phyloP scores from a whole-genome alignment of 1,284 basidiomycete genomes.

The Anthracocystis walkeri region DNA sequence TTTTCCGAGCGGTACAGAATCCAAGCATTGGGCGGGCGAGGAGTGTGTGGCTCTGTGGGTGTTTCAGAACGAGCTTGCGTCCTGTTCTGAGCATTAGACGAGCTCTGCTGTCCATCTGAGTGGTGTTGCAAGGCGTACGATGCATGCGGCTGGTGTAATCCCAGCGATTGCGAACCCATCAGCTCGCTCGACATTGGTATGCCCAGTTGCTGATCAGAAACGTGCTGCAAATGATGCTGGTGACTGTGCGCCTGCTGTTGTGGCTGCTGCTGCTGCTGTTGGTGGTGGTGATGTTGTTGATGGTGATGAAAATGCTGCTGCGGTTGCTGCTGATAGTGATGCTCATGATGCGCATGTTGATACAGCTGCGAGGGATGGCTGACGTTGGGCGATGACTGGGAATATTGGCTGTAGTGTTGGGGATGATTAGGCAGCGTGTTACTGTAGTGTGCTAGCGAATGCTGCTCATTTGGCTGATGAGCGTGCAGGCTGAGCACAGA shows the following conservation, averaged over 20 bases:
- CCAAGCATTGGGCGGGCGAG: slow-evolving; percentile 88
- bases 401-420: slow-evolving; percentile 13
- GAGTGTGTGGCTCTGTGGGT: slow-evolving; percentile 71
- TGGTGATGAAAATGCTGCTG: background rate
- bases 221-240: slow-evolving; percentile 15
- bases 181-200: slow-evolving; percentile 25
- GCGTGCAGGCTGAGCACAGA: slow-evolving; percentile 16
- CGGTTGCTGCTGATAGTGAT: slow-evolving; percentile 7
- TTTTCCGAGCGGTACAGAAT: slow-evolving; percentile 86
- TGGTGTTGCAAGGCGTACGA: slow-evolving; percentile 21
- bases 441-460: background rate
- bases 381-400: slow-evolving; percentile 7
- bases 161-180: slow-evolving; percentile 6
- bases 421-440: slow-evolving; percentile 11
- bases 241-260: slow-evolving; percentile 11
- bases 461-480: slow-evolving; percentile 8
- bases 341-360: background rate
- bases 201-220: slow-evolving; percentile 12
- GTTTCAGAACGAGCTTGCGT: background rate
- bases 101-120: slow-evolving; percentile 3
- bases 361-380: slow-evolving; percentile 14
- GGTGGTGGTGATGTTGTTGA: slow-evolving; percentile 10
- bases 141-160: slow-evolving; percentile 5
- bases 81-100: slow-evolving; percentile 15
- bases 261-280: background rate